Conservation (phyloP, 2,329 filamentous ascomycete genomes). For the Tolypocladium tundrense region DNA sequence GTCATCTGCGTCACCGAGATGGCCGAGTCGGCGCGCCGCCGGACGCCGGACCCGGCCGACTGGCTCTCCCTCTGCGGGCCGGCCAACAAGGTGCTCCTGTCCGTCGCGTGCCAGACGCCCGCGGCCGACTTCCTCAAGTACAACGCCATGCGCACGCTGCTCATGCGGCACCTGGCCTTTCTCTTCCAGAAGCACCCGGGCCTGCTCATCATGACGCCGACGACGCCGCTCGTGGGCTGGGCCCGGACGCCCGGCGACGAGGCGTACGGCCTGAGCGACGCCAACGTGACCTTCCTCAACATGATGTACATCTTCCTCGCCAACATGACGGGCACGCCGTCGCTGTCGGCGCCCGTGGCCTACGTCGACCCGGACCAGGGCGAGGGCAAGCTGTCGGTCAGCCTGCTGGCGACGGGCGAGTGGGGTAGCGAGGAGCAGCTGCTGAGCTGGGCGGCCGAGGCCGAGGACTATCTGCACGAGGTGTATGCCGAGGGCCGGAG, state of each 20-base stretch:
- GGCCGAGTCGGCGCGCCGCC: constrained; percentile 33
- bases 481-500: constrained; percentile 36
- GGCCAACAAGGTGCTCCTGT: constrained; percentile 60
- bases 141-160: constrained; percentile 60
- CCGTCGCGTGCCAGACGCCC: constrained; percentile 52
- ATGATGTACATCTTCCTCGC: constrained; percentile 85
- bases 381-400: constrained; percentile 48
- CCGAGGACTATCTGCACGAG: constrained; percentile 44
- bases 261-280: constrained; percentile 65
- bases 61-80: constrained; percentile 49
- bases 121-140: constrained; percentile 62
- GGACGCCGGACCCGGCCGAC: constrained; percentile 31
- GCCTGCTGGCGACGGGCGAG: constrained; percentile 53
- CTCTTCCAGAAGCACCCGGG: constrained; percentile 63
- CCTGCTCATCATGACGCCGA: constrained; percentile 70
- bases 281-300: constrained; percentile 59
- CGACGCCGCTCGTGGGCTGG: constrained; percentile 68
- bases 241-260: constrained; percentile 47
- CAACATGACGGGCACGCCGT: constrained; percentile 71
- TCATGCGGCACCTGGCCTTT: constrained; percentile 69
- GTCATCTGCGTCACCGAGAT: constrained; percentile 69
- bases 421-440: constrained; percentile 58
- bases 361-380: constrained; percentile 51
- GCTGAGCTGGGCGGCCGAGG: constrained; percentile 47
- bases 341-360: constrained; percentile 64